These are phyloP conservation scores for Suillus sp. DNA, from an alignment of 768 basidiomycete genomes.

Conservation along the genomic window DNA sequence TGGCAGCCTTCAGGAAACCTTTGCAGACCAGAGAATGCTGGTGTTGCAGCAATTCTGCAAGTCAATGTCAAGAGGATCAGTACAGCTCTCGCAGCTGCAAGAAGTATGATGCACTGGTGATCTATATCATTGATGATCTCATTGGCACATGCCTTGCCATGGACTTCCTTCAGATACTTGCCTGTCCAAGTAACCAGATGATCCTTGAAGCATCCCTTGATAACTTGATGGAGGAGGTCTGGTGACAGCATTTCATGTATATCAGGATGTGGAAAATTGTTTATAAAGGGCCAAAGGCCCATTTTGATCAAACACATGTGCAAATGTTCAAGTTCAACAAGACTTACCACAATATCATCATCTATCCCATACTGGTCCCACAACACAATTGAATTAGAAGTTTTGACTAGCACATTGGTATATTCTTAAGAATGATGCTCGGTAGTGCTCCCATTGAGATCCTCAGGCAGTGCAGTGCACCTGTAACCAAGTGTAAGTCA, in stretches of 20 bases:
- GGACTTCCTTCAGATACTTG: conserved; percentile 1
- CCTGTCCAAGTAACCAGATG: conserved; percentile 17
- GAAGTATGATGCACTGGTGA: neutral
- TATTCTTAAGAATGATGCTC: conserved; percentile 17
- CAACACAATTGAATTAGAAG: conserved; percentile 22
- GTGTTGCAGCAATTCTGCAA: neutral
- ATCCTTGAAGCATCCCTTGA: conserved; percentile 19
- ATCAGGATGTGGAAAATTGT: conserved; percentile 10
- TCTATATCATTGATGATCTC: neutral
- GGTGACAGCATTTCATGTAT: conserved; percentile 14
- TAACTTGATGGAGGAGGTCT: conserved; percentile 15
- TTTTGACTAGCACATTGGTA: conserved; percentile 25
- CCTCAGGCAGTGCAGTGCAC: conserved; percentile 22
- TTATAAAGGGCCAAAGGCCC: conserved; percentile 12
- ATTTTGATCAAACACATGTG: no score
- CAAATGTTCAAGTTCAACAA: neutral
- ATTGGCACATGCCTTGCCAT: conserved; percentile 11
- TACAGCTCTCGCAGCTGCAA: neutral
- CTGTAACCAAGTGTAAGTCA: no score
- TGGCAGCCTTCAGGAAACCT: conserved; percentile 20
- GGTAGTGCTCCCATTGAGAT: conserved; percentile 14
- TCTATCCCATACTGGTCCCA: conserved; percentile 40
- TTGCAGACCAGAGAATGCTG: conserved; percentile 13
- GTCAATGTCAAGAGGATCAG: no score
- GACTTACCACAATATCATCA: conserved; percentile 35